Conservation (phyloP, 441 rosid species). For the Raphanus hybrid region DNA sequence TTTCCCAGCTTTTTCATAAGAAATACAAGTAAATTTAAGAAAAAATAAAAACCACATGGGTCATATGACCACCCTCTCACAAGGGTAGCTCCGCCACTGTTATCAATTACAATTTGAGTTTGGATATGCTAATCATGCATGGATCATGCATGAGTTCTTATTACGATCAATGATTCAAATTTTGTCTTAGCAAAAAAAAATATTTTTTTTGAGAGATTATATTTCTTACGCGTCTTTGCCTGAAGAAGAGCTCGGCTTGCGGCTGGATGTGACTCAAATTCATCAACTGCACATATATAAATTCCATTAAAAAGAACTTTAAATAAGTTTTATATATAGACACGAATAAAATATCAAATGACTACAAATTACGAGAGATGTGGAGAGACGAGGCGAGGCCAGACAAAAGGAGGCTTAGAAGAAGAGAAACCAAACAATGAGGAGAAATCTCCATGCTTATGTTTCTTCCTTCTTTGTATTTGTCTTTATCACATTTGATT, state of each 20-base stretch:
- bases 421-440: conserved; percentile 38
- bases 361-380: conserved; percentile 32
- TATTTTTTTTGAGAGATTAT: neutral
- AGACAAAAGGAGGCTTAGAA: conserved; percentile 32
- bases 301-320: neutral
- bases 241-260: conserved; percentile 43
- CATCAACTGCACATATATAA: conserved; percentile 32
- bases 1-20: too few species aligned
- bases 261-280: conserved; percentile 16
- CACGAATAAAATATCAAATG: neutral
- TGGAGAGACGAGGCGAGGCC: conserved; percentile 30
- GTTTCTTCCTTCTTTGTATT: conserved; percentile 31
- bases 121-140: conserved; percentile 5
- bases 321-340: neutral
- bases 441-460: conserved; percentile 34
- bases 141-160: conserved; percentile 2
- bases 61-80: too few species aligned
- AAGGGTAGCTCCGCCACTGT: too few species aligned
- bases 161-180: neutral
- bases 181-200: neutral
- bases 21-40: too few species aligned
- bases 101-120: too few species aligned
- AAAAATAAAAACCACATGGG: too few species aligned
- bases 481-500: conserved; percentile 30
- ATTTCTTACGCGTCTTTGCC: conserved; percentile 34